These are phyloP conservation scores for Syzygium jambos DNA, from an alignment of 345 rosid species.

Conservation along the genomic window DNA sequence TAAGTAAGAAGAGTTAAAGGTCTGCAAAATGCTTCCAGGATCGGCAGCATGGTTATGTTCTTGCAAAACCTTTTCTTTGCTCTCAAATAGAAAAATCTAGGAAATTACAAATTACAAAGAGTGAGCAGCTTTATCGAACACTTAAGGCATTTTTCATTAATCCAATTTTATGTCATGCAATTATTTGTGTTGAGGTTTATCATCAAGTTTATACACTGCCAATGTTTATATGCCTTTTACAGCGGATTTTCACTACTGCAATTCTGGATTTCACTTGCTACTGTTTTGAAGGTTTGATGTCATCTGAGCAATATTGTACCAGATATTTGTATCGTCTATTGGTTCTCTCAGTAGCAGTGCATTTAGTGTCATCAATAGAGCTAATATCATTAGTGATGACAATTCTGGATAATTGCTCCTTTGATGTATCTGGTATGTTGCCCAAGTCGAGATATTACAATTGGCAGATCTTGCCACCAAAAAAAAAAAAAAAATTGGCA, in stretches of 20 bases:
- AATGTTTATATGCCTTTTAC: background rate
- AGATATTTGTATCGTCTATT: background rate
- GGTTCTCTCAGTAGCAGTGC: background rate
- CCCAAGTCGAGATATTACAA: background rate
- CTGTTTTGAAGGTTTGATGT: background rate
- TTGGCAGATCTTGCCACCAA: background rate
- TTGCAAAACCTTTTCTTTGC: background rate
- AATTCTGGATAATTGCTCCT: background rate
- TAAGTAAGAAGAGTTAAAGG: background rate
- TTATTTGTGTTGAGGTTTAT: background rate
- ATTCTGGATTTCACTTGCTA: background rate
- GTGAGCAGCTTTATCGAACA: background rate
- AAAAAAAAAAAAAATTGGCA: too few species aligned
- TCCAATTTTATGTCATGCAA: background rate
- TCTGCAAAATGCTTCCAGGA: background rate
- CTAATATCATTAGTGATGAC: background rate
- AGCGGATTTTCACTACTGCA: background rate
- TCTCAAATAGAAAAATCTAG: background rate
- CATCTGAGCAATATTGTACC: background rate
- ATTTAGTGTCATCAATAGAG: background rate
- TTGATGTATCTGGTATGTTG: background rate
- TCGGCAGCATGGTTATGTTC: background rate
- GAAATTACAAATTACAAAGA: background rate
- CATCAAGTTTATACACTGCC: background rate
- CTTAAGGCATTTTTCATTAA: background rate